Percentiles rank a stretch among this genome's conserved stretches.
Conservation (phyloP, 2,329 filamentous ascomycete species). For the Dactylella cylindrospora region DNA sequence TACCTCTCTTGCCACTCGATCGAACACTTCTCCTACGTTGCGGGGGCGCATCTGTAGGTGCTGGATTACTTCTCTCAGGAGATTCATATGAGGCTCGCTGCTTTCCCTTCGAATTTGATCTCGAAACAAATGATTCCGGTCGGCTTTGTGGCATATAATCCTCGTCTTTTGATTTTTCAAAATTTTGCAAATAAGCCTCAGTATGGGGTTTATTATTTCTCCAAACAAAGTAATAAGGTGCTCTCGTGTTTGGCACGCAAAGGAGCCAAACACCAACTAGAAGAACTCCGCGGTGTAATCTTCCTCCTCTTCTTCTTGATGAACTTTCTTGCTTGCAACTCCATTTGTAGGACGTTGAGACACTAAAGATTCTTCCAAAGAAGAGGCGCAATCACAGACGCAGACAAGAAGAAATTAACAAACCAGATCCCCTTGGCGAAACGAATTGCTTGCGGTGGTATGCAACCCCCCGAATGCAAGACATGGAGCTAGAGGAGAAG, state of each 20-base stretch:
- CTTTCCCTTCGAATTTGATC: conserved; percentile 42
- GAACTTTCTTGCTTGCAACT: conserved; percentile 24
- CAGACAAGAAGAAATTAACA: conserved; percentile 20
- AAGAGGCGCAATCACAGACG: conserved; percentile 19
- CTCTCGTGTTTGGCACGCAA: too few species aligned
- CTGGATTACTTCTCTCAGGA: conserved; percentile 27
- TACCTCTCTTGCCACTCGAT: conserved; percentile 22
- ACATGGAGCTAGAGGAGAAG: neutral
- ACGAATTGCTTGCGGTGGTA: neutral
- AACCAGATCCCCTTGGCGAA: conserved; percentile 17
- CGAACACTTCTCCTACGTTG: conserved; percentile 37
- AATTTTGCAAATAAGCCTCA: too few species aligned
- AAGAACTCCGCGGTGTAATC: conserved; percentile 29
- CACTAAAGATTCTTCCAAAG: conserved; percentile 41
- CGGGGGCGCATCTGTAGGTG: conserved; percentile 28
- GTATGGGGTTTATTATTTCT: too few species aligned
- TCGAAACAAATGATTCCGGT: conserved; percentile 23
- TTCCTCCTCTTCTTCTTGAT: conserved; percentile 21
- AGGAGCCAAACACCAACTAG: conserved; percentile 7
- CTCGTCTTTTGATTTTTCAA: conserved; percentile 32
- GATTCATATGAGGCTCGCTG: conserved; percentile 36
- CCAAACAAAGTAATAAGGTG: conserved; percentile 8
- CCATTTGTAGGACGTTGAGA: conserved; percentile 34
- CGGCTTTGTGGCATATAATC: conserved; percentile 19
- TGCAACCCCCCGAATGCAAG: neutral